These are phyloP conservation scores for Penicillium sp. DNA, from an alignment of 2,329 filamentous ascomycete species.

Conservation along the genomic window DNA sequence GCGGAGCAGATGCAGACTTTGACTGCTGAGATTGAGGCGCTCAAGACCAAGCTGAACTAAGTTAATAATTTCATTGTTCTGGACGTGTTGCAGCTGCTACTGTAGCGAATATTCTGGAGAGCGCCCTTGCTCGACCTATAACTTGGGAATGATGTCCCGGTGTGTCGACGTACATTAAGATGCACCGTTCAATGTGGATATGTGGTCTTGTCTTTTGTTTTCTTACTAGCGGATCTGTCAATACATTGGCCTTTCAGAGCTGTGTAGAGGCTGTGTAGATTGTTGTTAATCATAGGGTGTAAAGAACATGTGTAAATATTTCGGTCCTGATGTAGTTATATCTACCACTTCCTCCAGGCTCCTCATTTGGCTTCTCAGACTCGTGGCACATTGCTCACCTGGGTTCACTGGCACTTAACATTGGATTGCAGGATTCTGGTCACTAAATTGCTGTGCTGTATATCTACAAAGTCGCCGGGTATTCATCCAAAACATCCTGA, in stretches of 20 bases:
- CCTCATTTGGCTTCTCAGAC: too few species aligned
- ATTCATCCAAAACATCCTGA: too few species aligned
- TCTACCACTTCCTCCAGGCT: background rate
- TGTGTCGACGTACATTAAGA: constrained; percentile 15
- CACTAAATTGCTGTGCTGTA: too few species aligned
- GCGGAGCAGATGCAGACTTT: constrained; percentile 71
- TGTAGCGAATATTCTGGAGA: constrained; percentile 5
- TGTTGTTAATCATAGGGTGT: background rate
- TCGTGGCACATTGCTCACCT: too few species aligned
- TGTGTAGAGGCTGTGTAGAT: background rate
- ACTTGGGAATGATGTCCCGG: constrained; percentile 7
- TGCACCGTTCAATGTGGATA: constrained; percentile 22
- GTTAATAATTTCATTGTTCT: background rate
- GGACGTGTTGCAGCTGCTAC: constrained; percentile 2
- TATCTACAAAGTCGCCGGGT: too few species aligned
- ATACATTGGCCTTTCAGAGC: constrained; percentile 21
- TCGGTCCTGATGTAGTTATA: background rate
- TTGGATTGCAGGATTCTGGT: too few species aligned
- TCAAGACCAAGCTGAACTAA: constrained; percentile 72
- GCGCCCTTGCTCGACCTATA: background rate
- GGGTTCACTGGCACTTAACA: too few species aligned
- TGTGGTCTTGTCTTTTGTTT: constrained; percentile 15
- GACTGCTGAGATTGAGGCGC: constrained; percentile 71
- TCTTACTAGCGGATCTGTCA: constrained; percentile 26
- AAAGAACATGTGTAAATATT: background rate